Evolutionary conservation across 2,329 filamentous ascomycete genomes (phyloP).

Genomic region (Pseudopithomyces maydicus): DNA sequence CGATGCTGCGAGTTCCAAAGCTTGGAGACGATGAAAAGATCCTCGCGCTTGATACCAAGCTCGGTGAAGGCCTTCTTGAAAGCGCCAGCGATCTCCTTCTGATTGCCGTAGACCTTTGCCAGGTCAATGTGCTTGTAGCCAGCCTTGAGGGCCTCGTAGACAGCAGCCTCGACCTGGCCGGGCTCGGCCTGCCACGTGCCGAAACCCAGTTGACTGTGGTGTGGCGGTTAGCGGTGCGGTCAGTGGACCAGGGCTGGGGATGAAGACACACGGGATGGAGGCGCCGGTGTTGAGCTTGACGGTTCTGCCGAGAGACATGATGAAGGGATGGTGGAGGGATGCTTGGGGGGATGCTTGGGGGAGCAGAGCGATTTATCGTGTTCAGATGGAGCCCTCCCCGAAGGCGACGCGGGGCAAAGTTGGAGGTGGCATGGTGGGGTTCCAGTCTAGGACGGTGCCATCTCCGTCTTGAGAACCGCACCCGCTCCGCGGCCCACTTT

Average conservation of each 20-base stretch:
- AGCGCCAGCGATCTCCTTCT: constrained; percentile 33
- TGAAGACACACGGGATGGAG: constrained; percentile 75
- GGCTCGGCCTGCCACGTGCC: constrained; percentile 40
- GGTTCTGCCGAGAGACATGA: constrained; percentile 40
- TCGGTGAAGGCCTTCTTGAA: constrained; percentile 45
- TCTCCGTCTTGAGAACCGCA: background rate
- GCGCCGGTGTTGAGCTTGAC: constrained; percentile 68
- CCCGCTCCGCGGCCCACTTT: constrained; percentile 3
- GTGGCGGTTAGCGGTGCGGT: constrained; percentile 63
- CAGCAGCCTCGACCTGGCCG: constrained; percentile 47
- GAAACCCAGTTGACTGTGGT: constrained; percentile 62
- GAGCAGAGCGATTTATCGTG: background rate
- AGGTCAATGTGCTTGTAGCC: constrained; percentile 39
- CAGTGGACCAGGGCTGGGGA: constrained; percentile 62
- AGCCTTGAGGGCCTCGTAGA: constrained; percentile 41
- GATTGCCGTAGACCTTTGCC: constrained; percentile 38
- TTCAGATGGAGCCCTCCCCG: background rate
- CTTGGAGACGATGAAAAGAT: constrained; percentile 66
- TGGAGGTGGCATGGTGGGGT: background rate
- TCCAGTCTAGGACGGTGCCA: background rate
- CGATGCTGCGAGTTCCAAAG: constrained; percentile 92
- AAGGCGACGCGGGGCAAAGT: background rate
- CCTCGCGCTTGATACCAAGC: constrained; percentile 51
- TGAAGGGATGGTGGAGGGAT: background rate
- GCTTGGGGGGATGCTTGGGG: background rate